These are phyloP conservation scores for Fusarium mangiferae DNA, from an alignment of 2,329 filamentous ascomycete genomes.

Conservation along the genomic window DNA sequence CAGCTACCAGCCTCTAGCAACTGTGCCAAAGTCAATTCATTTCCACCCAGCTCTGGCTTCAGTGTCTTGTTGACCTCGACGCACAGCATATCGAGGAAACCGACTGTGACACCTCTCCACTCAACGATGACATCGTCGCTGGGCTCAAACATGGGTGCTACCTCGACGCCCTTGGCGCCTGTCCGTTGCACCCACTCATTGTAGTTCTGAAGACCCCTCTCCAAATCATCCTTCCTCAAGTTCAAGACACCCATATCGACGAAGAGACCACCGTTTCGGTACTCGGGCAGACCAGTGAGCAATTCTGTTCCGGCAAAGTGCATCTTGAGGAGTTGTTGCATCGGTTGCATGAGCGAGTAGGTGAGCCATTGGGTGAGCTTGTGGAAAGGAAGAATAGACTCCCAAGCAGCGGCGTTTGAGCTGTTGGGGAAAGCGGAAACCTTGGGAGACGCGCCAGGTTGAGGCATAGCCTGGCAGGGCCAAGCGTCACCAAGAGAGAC, in stretches of 20 bases:
- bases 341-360: conserved; percentile 92
- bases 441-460: conserved; percentile 56
- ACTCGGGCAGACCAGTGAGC: conserved; percentile 89
- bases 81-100: conserved; percentile 66
- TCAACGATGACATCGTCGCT: conserved; percentile 71
- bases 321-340: conserved; percentile 82
- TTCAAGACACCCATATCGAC: conserved; percentile 85
- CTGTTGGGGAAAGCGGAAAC: conserved; percentile 41
- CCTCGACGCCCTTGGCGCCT: conserved; percentile 69
- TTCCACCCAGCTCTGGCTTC: conserved; percentile 70
- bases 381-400: conserved; percentile 89
- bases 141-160: conserved; percentile 68
- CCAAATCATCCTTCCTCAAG: conserved; percentile 74
- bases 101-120: conserved; percentile 72
- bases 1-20: conserved; percentile 96
- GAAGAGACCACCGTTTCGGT: conserved; percentile 89
- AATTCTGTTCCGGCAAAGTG: conserved; percentile 84
- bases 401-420: conserved; percentile 61
- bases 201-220: conserved; percentile 74
- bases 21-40: conserved; percentile 83
- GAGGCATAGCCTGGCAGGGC: conserved; percentile 86
- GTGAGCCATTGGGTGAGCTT: conserved; percentile 95
- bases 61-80: conserved; percentile 49
- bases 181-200: conserved; percentile 76
- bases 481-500: conserved; percentile 92